These are phyloP conservation scores for Sphenostylis stenocarpa DNA, from an alignment of 306 rosid species.

Conservation along the genomic window DNA sequence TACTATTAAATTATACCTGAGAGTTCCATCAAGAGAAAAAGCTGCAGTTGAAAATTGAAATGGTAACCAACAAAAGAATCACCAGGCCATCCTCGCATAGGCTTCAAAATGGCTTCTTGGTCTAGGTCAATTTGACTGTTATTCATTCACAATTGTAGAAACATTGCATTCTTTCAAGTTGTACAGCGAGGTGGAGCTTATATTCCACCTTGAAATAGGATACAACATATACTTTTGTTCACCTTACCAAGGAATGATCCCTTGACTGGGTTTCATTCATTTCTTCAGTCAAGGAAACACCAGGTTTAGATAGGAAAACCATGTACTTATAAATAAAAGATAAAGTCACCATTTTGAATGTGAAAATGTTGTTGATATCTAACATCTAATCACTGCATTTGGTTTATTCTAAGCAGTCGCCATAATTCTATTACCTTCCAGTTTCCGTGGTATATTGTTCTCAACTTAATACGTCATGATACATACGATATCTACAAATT, in stretches of 20 bases:
- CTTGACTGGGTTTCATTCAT: slow-evolving; percentile 25
- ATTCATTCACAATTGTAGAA: slow-evolving; percentile 33
- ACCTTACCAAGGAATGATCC: slow-evolving; percentile 13
- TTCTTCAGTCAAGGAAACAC: slow-evolving; percentile 29
- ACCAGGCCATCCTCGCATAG: slow-evolving; percentile 46
- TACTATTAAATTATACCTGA: slow-evolving; percentile 61
- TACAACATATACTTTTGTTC: slow-evolving; percentile 23
- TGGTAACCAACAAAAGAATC: slow-evolving; percentile 52
- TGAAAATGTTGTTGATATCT: slow-evolving; percentile 14
- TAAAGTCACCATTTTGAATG: slow-evolving; percentile 13
- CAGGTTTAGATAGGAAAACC: slow-evolving; percentile 24
- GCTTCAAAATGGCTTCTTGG: slow-evolving; percentile 36
- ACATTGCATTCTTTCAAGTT: slow-evolving; percentile 62
- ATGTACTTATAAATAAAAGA: slow-evolving; percentile 34
- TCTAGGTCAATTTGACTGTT: slow-evolving; percentile 26
- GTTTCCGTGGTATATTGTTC: not conserved
- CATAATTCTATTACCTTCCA: slow-evolving; percentile 27
- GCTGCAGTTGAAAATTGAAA: slow-evolving; percentile 55
- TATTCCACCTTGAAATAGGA: slow-evolving; percentile 21
- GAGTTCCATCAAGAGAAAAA: slow-evolving; percentile 89
- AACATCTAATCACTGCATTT: slow-evolving; percentile 13
- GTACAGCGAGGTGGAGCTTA: slow-evolving; percentile 36
- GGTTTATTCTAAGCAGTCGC: slow-evolving; percentile 25
- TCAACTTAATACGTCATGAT: not conserved
- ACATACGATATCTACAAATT: slow-evolving; percentile 3